Evolutionary conservation across 139 green algal species (phyloP), one percentile per base, ranked within the genome.

Genomic region (Chlorella ohadii): DNA sequence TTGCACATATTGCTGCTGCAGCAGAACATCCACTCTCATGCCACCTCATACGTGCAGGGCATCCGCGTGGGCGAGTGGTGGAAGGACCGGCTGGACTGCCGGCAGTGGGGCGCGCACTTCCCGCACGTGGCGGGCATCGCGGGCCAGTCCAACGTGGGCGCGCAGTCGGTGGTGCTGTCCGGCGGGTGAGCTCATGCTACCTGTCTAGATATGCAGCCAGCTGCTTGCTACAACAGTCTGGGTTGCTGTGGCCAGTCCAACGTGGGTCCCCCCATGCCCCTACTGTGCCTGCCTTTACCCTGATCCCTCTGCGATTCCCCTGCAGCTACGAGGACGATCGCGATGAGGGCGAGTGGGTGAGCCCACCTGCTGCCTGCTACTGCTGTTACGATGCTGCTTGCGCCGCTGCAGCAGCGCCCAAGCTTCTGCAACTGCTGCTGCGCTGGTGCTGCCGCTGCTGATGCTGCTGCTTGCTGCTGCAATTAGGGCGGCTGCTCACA

Each of bases 61-160:
- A 39, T 82, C 12, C 56, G 57, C 85, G 96, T 99, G 44, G 96
- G 96, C 2, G 93, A 97, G 67, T 94, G 78, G 72, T 99, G 95
- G 94, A 91, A 93, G 84, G 95, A 98, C 87, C 89, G 96, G 13
- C 92, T 99, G 80, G 91, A 97, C 86, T 99, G 96, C 94, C 89
- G 96, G 64, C 96, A 99, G 90, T 98, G 93, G 94, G 95, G 96
- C 44, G 94, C 94, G 0, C 96, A 99, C 92, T 95, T 98, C 78
- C 96, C 96, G 0, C 96, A 99, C 79, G 96, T 99, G 34, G 96
- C 96, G 16, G 96, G 96, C 77, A 99, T 99, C 82, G 96, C 96
- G 20, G 96, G 96, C 3, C 96, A 98, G 88, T 91, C 87, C 78
- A 84, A 87, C 65, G 77, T 92, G 6, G 96, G 96, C 39, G 92